Evolutionary conservation across 257 asterid genomes (phyloP).

Genomic region (Paraleonurus japonicus): DNA sequence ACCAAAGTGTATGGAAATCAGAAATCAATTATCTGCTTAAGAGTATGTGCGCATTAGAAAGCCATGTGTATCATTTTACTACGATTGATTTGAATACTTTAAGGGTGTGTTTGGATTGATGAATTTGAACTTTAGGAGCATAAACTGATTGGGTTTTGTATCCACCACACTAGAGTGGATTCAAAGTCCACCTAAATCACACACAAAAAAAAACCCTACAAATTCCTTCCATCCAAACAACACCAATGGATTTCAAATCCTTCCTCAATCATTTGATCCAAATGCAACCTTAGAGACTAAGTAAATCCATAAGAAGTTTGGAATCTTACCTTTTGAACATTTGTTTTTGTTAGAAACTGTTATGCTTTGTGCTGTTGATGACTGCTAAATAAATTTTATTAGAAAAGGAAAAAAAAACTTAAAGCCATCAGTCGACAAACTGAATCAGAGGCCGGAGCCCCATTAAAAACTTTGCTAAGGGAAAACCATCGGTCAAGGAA

Average conservation of each 20-base stretch:
- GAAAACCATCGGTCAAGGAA: no score
- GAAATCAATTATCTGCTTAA: neutral
- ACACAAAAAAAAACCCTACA: neutral
- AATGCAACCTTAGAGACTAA: neutral
- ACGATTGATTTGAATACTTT: neutral
- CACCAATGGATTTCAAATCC: neutral
- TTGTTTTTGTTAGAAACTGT: neutral
- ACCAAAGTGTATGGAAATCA: neutral
- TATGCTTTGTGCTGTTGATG: no score
- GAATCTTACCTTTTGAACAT: neutral
- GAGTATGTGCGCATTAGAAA: neutral
- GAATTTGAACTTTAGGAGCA: neutral
- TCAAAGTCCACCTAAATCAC: neutral
- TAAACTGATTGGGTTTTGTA: neutral
- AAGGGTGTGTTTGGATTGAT: neutral
- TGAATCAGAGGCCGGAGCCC: no score
- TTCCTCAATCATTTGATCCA: neutral
- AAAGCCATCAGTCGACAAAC: no score
- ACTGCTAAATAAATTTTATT: no score
- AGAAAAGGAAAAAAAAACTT: no score
- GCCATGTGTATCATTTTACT: neutral
- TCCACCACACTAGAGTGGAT: neutral
- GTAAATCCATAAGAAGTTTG: neutral
- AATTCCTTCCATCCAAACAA: neutral
- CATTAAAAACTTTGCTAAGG: no score